These are phyloP conservation scores for Gentiana straminea DNA, from an alignment of 257 asterid genomes.

Conservation along the genomic window DNA sequence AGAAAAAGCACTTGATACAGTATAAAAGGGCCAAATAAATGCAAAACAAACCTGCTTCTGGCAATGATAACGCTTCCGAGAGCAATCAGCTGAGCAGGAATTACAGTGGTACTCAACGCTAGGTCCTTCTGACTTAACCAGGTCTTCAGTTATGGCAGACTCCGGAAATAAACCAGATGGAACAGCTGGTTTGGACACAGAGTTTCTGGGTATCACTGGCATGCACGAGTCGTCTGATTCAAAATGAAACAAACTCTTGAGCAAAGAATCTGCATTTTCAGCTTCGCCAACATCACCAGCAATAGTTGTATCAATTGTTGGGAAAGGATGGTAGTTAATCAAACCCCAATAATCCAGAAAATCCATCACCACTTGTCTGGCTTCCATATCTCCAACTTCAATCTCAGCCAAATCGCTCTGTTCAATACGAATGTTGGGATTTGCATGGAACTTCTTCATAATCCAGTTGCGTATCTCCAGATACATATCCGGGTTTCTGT, in stretches of 20 bases:
- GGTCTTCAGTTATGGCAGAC: slow-evolving; percentile 58
- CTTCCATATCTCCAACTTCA: slow-evolving; percentile 62
- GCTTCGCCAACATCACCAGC: slow-evolving; percentile 38
- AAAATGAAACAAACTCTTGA: slow-evolving; percentile 62
- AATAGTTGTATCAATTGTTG: slow-evolving; percentile 34
- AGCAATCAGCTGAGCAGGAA: slow-evolving; percentile 96
- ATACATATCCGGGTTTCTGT: slow-evolving; percentile 64
- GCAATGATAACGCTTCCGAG: slow-evolving; percentile 96
- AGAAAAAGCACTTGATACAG: too few relatives aligned
- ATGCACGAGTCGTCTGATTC: slow-evolving; percentile 53
- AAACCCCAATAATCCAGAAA: slow-evolving; percentile 97
- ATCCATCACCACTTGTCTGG: slow-evolving; percentile 90
- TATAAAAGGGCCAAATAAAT: too few relatives aligned
- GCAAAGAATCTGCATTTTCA: slow-evolving; percentile 34
- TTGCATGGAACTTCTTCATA: slow-evolving; percentile 62
- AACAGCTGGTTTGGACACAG: slow-evolving; percentile 36
- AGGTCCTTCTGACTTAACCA: slow-evolving; percentile 84
- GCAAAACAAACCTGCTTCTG: slow-evolving; percentile 71
- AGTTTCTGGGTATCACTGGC: slow-evolving; percentile 40
- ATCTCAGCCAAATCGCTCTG: slow-evolving; percentile 68
- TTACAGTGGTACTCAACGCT: slow-evolving; percentile 89
- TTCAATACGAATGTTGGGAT: slow-evolving; percentile 54
- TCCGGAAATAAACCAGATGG: slow-evolving; percentile 75
- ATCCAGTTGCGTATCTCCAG: slow-evolving; percentile 84
- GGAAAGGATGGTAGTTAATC: slow-evolving; percentile 89